A percentile compares a stretch with the other conserved stretches of the same genome.
Conservation (phyloP, 768 basidiomycete species). For the Coprinopsis marcescibilis region DNA sequence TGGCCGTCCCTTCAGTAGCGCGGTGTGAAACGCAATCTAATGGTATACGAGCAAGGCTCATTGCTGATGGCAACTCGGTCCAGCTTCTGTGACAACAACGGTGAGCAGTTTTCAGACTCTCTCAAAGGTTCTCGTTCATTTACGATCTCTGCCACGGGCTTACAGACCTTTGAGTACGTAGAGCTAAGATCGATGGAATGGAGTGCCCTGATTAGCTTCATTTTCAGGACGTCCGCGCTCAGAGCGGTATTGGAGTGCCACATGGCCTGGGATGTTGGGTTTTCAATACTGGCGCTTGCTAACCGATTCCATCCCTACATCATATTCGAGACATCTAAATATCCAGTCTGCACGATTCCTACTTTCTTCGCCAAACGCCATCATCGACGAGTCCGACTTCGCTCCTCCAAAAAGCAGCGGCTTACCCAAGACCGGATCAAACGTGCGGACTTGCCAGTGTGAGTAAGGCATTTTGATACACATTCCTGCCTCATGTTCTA, state of each 20-base stretch:
- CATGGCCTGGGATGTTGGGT: conserved; percentile 12
- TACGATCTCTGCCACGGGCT: too few species aligned
- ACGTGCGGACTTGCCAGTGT: conserved; percentile 35
- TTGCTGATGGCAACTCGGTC: too few species aligned
- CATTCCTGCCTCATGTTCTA: conserved; percentile 70
- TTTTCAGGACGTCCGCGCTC: conserved; percentile 2
- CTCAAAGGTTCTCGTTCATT: too few species aligned
- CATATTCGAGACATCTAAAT: conserved; percentile 19
- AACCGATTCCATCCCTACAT: conserved; percentile 13
- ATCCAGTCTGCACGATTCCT: conserved; percentile 10
- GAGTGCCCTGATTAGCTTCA: conserved; percentile 19
- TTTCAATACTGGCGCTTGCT: conserved; percentile 11
- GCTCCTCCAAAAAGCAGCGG: neutral
- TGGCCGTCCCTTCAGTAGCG: neutral
- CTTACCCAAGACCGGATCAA: conserved; percentile 23
- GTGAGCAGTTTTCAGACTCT: conserved; percentile 1
- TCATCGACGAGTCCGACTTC: too few species aligned
- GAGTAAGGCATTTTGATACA: conserved; percentile 35
- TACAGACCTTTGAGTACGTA: too few species aligned
- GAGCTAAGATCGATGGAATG: conserved; percentile 23
- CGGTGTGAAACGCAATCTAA: too few species aligned
- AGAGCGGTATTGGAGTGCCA: conserved; percentile 1
- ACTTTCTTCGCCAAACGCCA: conserved; percentile 14
- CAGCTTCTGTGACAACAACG: neutral
- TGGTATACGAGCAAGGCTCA: too few species aligned